Evolutionary conservation across 345 rosid genomes (phyloP), one percentile per base, ranked within the genome.

Genomic region (Salix arbutifolia): DNA sequence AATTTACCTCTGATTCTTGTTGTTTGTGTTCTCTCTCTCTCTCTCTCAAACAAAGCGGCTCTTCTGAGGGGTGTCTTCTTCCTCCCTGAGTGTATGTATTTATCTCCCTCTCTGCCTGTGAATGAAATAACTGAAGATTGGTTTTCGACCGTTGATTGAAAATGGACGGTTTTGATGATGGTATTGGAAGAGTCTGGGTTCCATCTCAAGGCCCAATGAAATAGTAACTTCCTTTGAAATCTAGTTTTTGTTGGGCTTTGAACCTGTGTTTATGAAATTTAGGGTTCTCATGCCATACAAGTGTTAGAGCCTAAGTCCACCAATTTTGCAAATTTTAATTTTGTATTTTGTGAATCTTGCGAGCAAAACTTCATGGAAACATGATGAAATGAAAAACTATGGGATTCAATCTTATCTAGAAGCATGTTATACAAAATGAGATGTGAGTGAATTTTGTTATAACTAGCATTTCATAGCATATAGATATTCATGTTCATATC

Each of bases 51-150:
- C 17, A 67, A 28, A 65, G 38, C 48, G 56, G 37, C 21, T 17
- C 46, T 35, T 4, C n/a, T 25, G 14, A 12, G 3, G 13, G 62
- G 16, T 10, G 33, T 56, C 65, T 21, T 53, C 73, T 60, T 56
- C 70, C 23, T n/a, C 52, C 38, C 14, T 6, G 13, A 25, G 23
- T n/a, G 25, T 6, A 33, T 44, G 48, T 53, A 62, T 77, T 70
- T 77, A 71, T 77, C 65, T 37, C 13, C 14, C 26, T 21, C 16
- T 48, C 31, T 71, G 52, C 62, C 62, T 58, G 37, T n/a, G 70
- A 53, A 11, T n/a, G 28, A 62, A 65, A 77, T 52, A 65, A 71
- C n/a, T 65, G 75, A 40, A 50, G 37, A 77, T 35, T 77, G 62
- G 12, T 19, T 25, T 4, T 19, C 5, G 6, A 12, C 53, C 80